Evolutionary conservation across 495 filamentous ascomycete species (phyloP), one percentile per base, ranked within the genome.

Genomic region (Tuber umbilicatum): DNA sequence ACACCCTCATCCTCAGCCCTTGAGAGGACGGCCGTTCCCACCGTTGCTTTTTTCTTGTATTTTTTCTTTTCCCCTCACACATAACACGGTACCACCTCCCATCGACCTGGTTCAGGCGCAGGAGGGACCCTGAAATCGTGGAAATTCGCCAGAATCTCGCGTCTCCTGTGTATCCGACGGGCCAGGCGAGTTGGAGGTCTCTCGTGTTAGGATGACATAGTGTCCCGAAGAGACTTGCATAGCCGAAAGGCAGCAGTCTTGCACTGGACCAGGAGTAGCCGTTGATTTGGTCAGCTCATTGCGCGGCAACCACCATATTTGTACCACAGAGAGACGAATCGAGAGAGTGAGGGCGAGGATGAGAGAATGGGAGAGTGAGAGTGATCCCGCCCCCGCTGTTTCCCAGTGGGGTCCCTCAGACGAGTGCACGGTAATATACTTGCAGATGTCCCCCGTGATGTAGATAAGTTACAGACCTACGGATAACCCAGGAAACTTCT

Each of bases 61-160:
- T 19, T 64, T 41, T 37, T 23, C 7, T 31, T 68, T 68, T 64
- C 71, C 19, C 19, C 0, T 39, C 39, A 39, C 7, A 3, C 12
- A 64, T 35, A 17, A 64, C 14, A 31, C n/a, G 10, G 12, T 31
- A 64, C 16, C 27, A 16, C 31, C 31, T 64, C 55, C 27, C 27
- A 64, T 35, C 31, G 14, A 64, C 55, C 55, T 5, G 27, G 55
- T 19, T 9, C 55, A 35, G 55, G 55, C 27, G 14, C 10, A 64
- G 55, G 27, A 64, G 27, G 45, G 55, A 17, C 55, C 55, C 55
- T 35, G 27, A 35, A 35, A 64, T 64, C 55, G 55, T 64, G 55
- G 55, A 64, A 64, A 64, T 17, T 5, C 55, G 27, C 55, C 55
- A 64, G 55, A 64, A 64, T 64, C 55, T 64, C 27, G 55, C 55